Base-by-base conservation (phyloP, 345 rosid species). In the Euphorbia tirucalli region DNA sequence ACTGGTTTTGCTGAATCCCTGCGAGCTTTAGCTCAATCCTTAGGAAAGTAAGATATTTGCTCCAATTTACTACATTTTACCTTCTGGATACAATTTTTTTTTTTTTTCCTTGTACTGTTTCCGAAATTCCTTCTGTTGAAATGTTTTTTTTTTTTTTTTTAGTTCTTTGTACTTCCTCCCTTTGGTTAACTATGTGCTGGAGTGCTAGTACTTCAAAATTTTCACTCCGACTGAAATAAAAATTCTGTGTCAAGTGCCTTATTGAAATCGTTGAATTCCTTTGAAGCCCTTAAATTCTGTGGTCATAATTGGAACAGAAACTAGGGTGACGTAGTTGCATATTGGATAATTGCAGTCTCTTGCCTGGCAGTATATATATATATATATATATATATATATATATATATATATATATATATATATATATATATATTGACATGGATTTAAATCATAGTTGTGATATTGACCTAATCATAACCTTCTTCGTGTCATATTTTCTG, bases 1-100 rank as follows among this genome's bases (percentile, higher is more conserved):
- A 77, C 87, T 73, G 87, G 83, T 76, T 87, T 96, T 84, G 88
- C 88, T 70, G 97, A 93, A 72, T 86, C 98, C 54, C 75, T 93
- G 82, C 80, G 78, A 74, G 71, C 89, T 68, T 85, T 96, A 59
- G 97, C 96, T 78, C 98, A 93, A 83, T 88, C 98, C 71, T 64
- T 96, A 86, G 81, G 90, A 81, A 93, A 85, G 99, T 96, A 84
- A 88, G 90, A 77, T 79, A 61, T 74, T 61, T 22, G 62, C 65
- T 74, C 30, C 21, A 63, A 37, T 75, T 44, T 41, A 48, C 21
- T 27, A 4, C 16, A 56, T 62, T 46, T 35, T 37, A 4, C 31
- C 11, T 58, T 65, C 24, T 55, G 15, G 39, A 14, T 21, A 18
- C 16, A 69, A 21, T 18, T 3, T 37, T 41, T 43, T 6, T 46